These are phyloP conservation scores for Colletotrichum eremochloae DNA, from an alignment of 2,329 filamentous ascomycete genomes.

Conservation along the genomic window DNA sequence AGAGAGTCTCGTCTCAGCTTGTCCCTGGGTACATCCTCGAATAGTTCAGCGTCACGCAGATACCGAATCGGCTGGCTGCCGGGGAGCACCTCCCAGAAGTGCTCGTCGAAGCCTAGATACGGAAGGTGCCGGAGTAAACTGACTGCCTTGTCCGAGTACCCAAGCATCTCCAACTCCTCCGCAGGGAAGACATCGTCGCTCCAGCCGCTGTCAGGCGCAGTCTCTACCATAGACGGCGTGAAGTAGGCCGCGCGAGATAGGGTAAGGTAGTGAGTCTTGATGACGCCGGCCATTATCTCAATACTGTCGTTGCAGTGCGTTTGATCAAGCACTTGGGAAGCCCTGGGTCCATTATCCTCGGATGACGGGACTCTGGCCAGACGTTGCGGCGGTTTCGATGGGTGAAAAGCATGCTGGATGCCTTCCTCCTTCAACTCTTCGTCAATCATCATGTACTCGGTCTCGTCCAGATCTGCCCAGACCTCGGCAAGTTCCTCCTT, in stretches of 20 bases:
- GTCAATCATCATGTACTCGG: not conserved
- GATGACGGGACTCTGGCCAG: not conserved
- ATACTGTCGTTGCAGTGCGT: not conserved
- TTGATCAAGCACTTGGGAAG: not conserved
- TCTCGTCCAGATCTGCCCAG: conserved; percentile 15
- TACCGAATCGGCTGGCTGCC: conserved; percentile 21
- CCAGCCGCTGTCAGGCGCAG: conserved; percentile 10
- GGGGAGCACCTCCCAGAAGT: conserved; percentile 19
- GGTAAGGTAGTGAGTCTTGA: conserved; percentile 8
- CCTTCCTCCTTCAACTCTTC: not conserved
- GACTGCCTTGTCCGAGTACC: conserved; percentile 22
- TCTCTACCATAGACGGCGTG: not conserved
- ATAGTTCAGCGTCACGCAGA: conserved; percentile 18
- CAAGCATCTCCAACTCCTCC: conserved; percentile 1
- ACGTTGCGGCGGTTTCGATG: not conserved
- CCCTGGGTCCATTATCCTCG: not conserved
- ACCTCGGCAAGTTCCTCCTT: conserved; percentile 9
- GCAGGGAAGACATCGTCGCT: conserved; percentile 8
- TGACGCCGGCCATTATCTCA: not conserved
- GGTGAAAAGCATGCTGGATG: not conserved
- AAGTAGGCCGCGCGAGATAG: conserved; percentile 10
- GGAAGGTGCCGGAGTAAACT: conserved; percentile 25
- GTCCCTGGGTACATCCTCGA: not conserved
- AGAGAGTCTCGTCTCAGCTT: conserved; percentile 7
- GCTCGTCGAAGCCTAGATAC: conserved; percentile 22